Evolutionary conservation across 2,329 filamentous ascomycete species (phyloP).

Genomic region (Penicillium rolfsii): DNA sequence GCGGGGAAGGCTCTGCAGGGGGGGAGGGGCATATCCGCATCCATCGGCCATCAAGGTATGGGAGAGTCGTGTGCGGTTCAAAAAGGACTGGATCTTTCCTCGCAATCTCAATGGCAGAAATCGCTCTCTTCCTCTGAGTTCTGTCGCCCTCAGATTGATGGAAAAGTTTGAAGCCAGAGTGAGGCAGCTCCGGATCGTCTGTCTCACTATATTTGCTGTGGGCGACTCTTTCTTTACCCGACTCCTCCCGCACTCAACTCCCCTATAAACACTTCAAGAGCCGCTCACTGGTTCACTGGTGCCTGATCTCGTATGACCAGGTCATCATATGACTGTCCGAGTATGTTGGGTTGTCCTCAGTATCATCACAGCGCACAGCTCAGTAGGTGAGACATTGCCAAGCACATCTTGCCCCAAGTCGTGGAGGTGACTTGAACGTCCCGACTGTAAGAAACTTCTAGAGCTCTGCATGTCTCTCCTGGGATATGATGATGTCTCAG

Average conservation of each 20-base stretch:
- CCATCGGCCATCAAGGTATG: background rate
- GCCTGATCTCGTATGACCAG: slow-evolving; percentile 2
- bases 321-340: background rate
- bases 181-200: background rate
- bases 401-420: slow-evolving; percentile 15
- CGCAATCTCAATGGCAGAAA: background rate
- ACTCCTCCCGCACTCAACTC: too few species aligned
- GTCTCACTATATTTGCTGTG: background rate
- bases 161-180: background rate
- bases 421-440: slow-evolving; percentile 4
- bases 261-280: background rate
- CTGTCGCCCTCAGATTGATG: background rate
- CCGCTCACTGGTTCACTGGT: background rate
- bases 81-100: background rate
- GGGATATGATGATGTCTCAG: slow-evolving; percentile 32
- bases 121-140: background rate
- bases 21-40: background rate
- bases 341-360: background rate
- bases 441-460: background rate
- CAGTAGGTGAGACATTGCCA: slow-evolving; percentile 26
- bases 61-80: too few species aligned
- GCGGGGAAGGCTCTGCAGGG: background rate
- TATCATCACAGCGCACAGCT: background rate
- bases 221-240: background rate
- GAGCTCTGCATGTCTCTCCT: slow-evolving; percentile 6